A percentile compares a stretch with the other conserved stretches of the same genome.
phyloP scores from a whole-genome alignment of 257 asterid genomes.

The Capsicum pubescens region DNA sequence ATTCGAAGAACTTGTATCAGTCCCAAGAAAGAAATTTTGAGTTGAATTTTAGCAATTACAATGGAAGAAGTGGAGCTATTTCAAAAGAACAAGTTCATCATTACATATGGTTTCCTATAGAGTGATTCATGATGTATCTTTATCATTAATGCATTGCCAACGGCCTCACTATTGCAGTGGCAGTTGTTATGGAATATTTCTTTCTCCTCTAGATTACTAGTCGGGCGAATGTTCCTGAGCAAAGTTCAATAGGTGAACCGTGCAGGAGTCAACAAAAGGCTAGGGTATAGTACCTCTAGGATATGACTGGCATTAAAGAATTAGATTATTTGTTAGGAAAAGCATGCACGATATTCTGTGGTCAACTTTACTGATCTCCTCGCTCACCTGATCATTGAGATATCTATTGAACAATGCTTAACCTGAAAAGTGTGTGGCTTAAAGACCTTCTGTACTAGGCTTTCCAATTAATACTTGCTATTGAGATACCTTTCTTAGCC shows the following conservation, averaged over 20 bases:
- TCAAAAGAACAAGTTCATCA: background rate
- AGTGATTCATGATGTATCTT: background rate
- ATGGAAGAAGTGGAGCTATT: background rate
- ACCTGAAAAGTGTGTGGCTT: slow-evolving; percentile 2
- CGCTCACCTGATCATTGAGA: background rate
- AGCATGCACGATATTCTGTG: background rate
- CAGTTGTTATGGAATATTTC: background rate
- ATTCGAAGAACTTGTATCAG: background rate
- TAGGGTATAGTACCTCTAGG: slow-evolving; percentile 1
- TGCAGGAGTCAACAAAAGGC: background rate
- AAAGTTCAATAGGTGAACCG: background rate
- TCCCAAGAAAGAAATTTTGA: background rate
- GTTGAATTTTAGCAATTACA: background rate
- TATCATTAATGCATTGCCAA: background rate
- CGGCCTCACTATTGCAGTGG: background rate
- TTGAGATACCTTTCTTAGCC: background rate
- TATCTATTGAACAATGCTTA: background rate
- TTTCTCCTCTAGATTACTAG: background rate
- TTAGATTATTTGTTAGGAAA: background rate
- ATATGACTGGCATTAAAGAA: background rate
- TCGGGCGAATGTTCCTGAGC: background rate
- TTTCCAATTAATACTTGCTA: background rate
- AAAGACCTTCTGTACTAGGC: slow-evolving; percentile 21
- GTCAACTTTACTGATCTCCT: background rate
- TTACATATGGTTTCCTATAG: background rate